Conservation (phyloP, 306 rosid species). For the Trifolium pratense region DNA sequence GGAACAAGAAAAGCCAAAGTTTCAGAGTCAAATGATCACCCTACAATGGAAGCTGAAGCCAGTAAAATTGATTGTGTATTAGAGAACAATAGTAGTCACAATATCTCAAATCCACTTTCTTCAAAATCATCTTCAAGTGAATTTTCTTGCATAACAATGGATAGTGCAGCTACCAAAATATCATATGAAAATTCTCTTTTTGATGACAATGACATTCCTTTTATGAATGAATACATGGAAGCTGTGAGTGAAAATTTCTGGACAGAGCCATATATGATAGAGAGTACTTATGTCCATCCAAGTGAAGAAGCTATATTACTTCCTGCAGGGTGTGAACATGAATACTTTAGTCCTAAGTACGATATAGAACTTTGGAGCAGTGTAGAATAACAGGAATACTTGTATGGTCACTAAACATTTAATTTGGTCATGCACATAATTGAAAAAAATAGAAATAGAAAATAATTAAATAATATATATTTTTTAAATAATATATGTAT, state of each 20-base stretch:
- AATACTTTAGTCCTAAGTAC: background rate
- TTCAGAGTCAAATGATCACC: conserved; percentile 14
- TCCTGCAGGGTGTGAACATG: background rate
- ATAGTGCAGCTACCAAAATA: background rate
- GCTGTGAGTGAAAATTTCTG: conserved; percentile 19
- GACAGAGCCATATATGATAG: conserved; percentile 36
- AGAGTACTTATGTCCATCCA: conserved; percentile 24
- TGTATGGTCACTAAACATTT: too few relatives aligned
- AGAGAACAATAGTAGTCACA: background rate
- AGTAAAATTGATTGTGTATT: background rate
- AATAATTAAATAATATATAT: too few relatives aligned
- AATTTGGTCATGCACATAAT: too few relatives aligned
- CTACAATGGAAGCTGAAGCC: background rate
- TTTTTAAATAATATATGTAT: too few relatives aligned
- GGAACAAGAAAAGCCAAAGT: background rate
- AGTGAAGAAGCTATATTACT: background rate
- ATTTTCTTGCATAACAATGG: background rate
- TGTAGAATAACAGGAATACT: background rate
- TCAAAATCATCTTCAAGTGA: background rate
- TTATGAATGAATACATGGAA: conserved; percentile 13
- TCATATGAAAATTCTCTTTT: background rate
- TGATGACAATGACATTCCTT: background rate
- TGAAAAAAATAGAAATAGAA: too few relatives aligned
- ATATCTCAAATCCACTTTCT: background rate
- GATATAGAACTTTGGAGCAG: conserved; percentile 16